Conservation (phyloP, 345 rosid genomes). For the Murraya paniculata region DNA sequence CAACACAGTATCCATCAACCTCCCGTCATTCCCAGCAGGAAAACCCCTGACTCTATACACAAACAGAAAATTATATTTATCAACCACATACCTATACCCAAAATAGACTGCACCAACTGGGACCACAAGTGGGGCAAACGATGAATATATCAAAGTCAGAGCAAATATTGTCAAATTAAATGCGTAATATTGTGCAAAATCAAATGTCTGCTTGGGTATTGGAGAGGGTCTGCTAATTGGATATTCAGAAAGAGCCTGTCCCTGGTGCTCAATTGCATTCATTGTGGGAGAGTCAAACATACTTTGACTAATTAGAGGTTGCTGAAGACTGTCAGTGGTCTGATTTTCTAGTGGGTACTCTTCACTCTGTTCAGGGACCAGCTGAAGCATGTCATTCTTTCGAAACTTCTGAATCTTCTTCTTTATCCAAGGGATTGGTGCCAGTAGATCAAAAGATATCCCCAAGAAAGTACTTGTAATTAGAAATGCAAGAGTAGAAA, state of each 20-base stretch:
- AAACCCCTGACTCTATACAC: constrained; percentile 92
- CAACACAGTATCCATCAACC: constrained; percentile 91
- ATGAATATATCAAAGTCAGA: constrained; percentile 86
- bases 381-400: constrained; percentile 95
- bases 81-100: constrained; percentile 93
- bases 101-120: constrained; percentile 93
- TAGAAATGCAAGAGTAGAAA: constrained; percentile 90
- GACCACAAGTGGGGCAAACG: constrained; percentile 88
- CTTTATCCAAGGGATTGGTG: constrained; percentile 98
- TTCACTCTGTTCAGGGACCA: constrained; percentile 87
- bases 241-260: constrained; percentile 77
- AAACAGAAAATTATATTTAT: constrained; percentile 92
- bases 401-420: constrained; percentile 75
- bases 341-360: constrained; percentile 80
- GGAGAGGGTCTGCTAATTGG: constrained; percentile 85
- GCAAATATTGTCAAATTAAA: constrained; percentile 94
- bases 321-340: constrained; percentile 50
- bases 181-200: constrained; percentile 95
- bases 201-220: constrained; percentile 90
- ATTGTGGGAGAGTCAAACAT: constrained; percentile 59
- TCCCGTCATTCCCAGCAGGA: constrained; percentile 97
- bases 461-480: constrained; percentile 93
- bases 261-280: constrained; percentile 42
- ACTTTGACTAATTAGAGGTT: constrained; percentile 67
- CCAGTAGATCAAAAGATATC: constrained; percentile 83